phyloP scores from a whole-genome alignment of 345 rosid species.

The Salix purpurea region DNA sequence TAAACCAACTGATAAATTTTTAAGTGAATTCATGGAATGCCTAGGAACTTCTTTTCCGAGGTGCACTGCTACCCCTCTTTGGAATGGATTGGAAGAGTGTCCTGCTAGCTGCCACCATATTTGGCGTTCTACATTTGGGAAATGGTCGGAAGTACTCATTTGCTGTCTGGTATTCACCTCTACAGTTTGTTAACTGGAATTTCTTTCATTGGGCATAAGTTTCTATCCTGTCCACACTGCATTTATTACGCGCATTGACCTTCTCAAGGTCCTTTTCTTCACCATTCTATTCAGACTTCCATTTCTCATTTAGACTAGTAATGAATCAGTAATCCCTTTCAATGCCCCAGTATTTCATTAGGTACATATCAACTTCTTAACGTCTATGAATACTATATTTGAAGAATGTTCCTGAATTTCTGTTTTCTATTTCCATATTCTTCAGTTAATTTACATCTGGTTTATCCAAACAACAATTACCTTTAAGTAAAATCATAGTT shows the following conservation, averaged over 20 bases:
- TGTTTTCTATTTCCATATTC: neutral
- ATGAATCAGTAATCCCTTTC: no score
- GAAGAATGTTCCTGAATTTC: neutral
- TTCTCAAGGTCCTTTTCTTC: no score
- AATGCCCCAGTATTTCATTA: no score
- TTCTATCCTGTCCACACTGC: neutral
- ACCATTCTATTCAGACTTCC: no score
- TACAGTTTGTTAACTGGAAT: neutral
- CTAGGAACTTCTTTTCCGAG: conserved; percentile 84
- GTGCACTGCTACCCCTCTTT: conserved; percentile 61
- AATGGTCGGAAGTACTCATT: conserved; percentile 82
- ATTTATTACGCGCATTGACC: no score
- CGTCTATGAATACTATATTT: neutral
- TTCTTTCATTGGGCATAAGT: neutral
- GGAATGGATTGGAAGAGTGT: conserved; percentile 70
- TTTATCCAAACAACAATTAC: neutral
- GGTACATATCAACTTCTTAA: no score
- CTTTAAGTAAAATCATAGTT: neutral
- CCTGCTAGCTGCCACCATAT: conserved; percentile 48
- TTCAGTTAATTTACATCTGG: neutral
- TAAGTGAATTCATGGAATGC: neutral
- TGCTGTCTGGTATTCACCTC: conserved; percentile 60
- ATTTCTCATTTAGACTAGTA: no score
- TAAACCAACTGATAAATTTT: no score
- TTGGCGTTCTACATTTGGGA: conserved; percentile 78